Conservation (phyloP, 2,329 filamentous ascomycete genomes). For the Talaromyces sp. region DNA sequence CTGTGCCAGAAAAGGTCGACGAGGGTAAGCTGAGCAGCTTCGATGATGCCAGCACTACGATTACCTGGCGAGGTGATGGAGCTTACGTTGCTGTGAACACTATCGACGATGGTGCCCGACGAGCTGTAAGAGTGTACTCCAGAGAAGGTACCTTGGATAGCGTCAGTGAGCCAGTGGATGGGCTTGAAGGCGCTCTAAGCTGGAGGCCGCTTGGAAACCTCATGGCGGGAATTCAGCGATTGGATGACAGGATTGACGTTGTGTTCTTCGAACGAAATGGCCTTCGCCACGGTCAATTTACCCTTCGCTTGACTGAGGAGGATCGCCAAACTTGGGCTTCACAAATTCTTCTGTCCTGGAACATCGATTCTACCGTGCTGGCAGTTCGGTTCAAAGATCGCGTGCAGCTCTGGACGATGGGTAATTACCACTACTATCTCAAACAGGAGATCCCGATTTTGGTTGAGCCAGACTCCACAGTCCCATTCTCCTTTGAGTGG, state of each 20-base stretch:
- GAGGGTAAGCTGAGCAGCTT: constrained; percentile 72
- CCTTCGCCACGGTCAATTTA: constrained; percentile 93
- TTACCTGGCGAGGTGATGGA: constrained; percentile 95
- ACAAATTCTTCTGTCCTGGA: constrained; percentile 77
- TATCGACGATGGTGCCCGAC: constrained; percentile 67
- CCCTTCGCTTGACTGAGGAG: constrained; percentile 67
- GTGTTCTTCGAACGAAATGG: constrained; percentile 97
- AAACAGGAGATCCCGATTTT: constrained; percentile 77
- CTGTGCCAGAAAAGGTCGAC: constrained; percentile 89
- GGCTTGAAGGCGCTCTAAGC: constrained; percentile 81
- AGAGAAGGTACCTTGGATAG: constrained; percentile 89
- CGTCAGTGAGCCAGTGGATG: constrained; percentile 91
- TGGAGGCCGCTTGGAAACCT: constrained; percentile 92
- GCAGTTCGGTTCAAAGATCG: constrained; percentile 74
- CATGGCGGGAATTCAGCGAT: constrained; percentile 79
- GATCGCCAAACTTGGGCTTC: constrained; percentile 59
- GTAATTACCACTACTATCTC: constrained; percentile 97
- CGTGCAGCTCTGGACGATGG: constrained; percentile 94
- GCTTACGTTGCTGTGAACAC: constrained; percentile 86
- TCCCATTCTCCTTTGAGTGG: constrained; percentile 59
- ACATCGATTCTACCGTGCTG: constrained; percentile 85
- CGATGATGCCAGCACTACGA: constrained; percentile 72
- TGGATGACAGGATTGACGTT: constrained; percentile 71
- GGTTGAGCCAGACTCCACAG: constrained; percentile 23
- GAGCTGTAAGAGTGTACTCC: constrained; percentile 86